Percentiles rank a stretch among this genome's conserved stretches.
Conservation (phyloP, 1,284 basidiomycete genomes). For the Cryptococcus jaspeensis region DNA sequence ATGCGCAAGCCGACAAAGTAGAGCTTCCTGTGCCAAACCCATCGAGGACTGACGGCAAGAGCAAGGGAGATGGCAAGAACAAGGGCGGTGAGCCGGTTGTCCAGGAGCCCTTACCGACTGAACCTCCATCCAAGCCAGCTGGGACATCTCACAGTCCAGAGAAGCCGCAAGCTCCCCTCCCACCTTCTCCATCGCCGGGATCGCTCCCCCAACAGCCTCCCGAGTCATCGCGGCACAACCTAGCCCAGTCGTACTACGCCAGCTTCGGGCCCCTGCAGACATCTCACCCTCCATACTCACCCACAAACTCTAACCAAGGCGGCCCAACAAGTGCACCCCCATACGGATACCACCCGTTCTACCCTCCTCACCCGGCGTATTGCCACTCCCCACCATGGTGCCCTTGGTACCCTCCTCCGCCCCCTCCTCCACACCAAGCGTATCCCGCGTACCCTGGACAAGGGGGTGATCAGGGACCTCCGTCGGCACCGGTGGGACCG, state of each 20-base stretch:
- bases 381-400: neutral
- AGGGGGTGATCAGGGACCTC: too few species aligned
- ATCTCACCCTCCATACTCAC: neutral
- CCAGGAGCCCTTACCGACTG: too few species aligned
- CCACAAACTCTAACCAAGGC: too few species aligned
- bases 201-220: neutral
- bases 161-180: too few species aligned
- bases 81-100: too few species aligned
- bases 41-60: neutral
- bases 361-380: neutral
- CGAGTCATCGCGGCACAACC: neutral
- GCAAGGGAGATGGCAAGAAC: neutral
- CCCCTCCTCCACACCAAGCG: neutral
- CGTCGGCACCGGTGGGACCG: too few species aligned
- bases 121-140: too few species aligned
- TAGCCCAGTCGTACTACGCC: neutral
- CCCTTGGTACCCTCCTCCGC: slow-evolving; percentile 1
- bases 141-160: too few species aligned
- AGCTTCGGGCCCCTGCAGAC: neutral
- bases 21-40: neutral
- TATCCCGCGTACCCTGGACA: too few species aligned
- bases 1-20: too few species aligned
- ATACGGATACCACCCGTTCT: neutral
- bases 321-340: neutral
- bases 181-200: too few species aligned